Evolutionary conservation across 2,329 filamentous ascomycete genomes (phyloP).

Genomic region (Calonectria fujianensis): DNA sequence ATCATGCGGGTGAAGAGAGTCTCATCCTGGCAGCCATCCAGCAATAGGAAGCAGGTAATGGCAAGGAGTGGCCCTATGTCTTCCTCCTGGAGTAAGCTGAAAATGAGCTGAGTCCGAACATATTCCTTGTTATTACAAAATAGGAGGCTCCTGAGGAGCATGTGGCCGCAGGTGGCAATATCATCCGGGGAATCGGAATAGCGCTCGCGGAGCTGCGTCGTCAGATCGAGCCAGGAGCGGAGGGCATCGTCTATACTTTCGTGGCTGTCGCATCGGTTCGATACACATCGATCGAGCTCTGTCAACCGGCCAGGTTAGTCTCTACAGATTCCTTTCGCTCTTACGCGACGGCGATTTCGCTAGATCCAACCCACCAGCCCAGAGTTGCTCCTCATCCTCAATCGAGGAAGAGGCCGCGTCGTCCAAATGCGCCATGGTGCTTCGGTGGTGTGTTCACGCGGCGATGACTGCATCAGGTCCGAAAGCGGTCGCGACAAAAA

Average conservation of each 20-base stretch:
- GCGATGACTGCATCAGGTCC: conserved; percentile 61
- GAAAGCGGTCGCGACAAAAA: conserved; percentile 31
- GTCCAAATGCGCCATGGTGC: conserved; percentile 78
- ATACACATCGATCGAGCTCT: conserved; percentile 71
- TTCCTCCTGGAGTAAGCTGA: conserved; percentile 93
- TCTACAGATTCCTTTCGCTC: conserved; percentile 30
- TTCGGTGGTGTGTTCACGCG: conserved; percentile 53
- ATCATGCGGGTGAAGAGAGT: conserved; percentile 91
- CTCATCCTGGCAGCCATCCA: conserved; percentile 89
- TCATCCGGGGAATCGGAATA: conserved; percentile 87
- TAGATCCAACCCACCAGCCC: conserved; percentile 78
- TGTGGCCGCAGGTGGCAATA: conserved; percentile 85
- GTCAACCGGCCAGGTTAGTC: conserved; percentile 41
- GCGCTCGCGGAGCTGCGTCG: conserved; percentile 84
- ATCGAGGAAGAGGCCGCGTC: conserved; percentile 73
- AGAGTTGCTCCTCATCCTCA: conserved; percentile 90
- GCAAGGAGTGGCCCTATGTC: conserved; percentile 86
- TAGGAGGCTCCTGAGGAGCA: conserved; percentile 83
- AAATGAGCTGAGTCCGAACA: conserved; percentile 93
- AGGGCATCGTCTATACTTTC: conserved; percentile 87
- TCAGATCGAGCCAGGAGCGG: conserved; percentile 87
- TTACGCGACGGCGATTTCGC: conserved; percentile 7
- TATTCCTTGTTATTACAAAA: conserved; percentile 87
- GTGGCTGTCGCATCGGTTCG: conserved; percentile 69
- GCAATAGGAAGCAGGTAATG: conserved; percentile 88